Evolutionary conservation across 108 stramenopile species (phyloP).

Genomic region (Pelagomonas calceolata): DNA sequence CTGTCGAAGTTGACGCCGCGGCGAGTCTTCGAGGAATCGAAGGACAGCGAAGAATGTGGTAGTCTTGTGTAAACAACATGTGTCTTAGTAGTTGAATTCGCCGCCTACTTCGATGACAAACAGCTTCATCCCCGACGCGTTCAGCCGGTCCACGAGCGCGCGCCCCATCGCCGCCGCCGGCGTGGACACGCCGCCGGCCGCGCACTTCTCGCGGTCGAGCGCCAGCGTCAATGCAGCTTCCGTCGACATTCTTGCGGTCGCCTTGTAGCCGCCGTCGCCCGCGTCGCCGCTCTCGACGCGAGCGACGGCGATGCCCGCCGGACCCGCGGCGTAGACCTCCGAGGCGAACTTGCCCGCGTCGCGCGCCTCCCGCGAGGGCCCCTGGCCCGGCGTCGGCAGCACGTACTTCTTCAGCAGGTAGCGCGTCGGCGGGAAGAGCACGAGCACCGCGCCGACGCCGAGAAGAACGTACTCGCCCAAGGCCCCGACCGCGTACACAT

Average conservation of each 20-base stretch:
- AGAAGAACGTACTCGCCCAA: not conserved
- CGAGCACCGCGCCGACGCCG: not conserved
- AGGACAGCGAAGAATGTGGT: no score
- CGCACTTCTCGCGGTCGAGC: constrained; percentile 20
- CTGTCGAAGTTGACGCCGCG: no score
- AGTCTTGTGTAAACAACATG: no score
- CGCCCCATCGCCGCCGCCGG: constrained; percentile 54
- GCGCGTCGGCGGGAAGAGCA: constrained; percentile 15
- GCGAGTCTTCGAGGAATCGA: no score
- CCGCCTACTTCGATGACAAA: constrained; percentile 11
- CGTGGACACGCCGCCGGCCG: constrained; percentile 49
- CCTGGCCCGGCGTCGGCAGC: constrained; percentile 62
- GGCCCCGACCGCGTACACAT: not conserved
- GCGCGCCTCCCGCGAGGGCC: constrained; percentile 27
- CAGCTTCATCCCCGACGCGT: constrained; percentile 45
- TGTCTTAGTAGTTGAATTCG: not conserved
- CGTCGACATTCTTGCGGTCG: constrained; percentile 62
- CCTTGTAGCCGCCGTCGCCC: constrained; percentile 52
- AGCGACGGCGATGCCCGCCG: constrained; percentile 38
- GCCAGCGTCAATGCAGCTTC: constrained; percentile 61
- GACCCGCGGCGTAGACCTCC: constrained; percentile 32
- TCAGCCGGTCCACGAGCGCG: constrained; percentile 50
- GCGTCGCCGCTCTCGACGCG: constrained; percentile 37
- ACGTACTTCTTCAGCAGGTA: constrained; percentile 38
- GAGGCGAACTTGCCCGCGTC: not conserved